Conservation (phyloP, 129 eudicot species). For the Arctium lappa region DNA sequence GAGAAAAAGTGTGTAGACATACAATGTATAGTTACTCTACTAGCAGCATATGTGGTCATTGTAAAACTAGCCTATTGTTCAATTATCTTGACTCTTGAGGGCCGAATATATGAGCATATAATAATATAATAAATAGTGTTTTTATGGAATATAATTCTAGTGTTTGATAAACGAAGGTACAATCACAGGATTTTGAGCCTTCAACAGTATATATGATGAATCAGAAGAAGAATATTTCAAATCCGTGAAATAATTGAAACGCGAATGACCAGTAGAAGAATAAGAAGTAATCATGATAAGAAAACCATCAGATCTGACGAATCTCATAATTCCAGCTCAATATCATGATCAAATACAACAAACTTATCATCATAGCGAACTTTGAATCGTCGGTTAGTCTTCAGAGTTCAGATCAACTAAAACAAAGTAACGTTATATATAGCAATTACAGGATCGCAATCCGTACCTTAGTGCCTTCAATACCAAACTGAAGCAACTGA, state of each 20-base stretch:
- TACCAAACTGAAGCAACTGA: constrained; percentile 79
- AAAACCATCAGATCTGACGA: constrained; percentile 21
- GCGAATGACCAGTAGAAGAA: background rate
- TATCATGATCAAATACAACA: constrained; percentile 4
- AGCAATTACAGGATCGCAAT: background rate
- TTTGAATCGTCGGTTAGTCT: background rate
- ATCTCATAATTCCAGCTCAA: background rate
- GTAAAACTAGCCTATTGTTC: background rate
- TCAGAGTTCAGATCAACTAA: background rate
- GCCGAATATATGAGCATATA: background rate
- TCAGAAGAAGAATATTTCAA: background rate
- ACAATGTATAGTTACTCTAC: background rate
- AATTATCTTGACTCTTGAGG: background rate
- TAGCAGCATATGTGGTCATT: background rate
- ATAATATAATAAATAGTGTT: background rate
- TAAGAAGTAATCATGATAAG: constrained; percentile 16
- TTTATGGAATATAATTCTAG: background rate
- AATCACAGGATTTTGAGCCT: background rate
- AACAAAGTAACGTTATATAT: background rate
- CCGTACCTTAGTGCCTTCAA: constrained; percentile 68
- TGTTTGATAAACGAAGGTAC: constrained; percentile 1
- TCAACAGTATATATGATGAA: background rate
- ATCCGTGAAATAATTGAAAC: background rate
- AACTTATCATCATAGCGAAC: background rate
- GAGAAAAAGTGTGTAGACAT: background rate